Evolutionary conservation across 148 eudicot genomes (phyloP).

Genomic region (Polygonum maritimum): DNA sequence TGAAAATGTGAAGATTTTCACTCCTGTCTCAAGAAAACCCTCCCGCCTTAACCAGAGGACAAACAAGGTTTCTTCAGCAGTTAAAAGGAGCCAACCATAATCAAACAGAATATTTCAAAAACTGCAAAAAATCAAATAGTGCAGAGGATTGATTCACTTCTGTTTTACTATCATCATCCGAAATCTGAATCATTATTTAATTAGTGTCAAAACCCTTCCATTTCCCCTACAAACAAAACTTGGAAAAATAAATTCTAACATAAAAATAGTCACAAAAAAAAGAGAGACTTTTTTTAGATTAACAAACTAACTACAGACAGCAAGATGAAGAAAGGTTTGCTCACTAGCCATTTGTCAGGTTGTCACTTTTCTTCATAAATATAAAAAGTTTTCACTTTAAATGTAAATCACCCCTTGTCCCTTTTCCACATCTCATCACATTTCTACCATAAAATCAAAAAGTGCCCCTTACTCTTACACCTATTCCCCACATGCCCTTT

Average conservation of each 20-base stretch:
- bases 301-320: no score
- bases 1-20: slow-evolving; percentile 1
- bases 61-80: not conserved
- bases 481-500: not conserved
- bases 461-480: not conserved
- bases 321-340: no score
- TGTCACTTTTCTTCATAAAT: slow-evolving; percentile 5
- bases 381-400: slow-evolving; percentile 1
- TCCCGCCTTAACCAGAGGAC: not conserved
- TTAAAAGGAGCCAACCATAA: not conserved
- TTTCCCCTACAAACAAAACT: not conserved
- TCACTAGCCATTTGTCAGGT: not conserved
- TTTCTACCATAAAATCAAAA: not conserved
- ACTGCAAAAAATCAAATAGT: not conserved
- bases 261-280: no score
- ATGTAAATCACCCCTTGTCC: not conserved
- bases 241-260: not conserved
- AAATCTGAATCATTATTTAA: not conserved
- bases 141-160: not conserved
- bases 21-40: not conserved
- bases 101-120: slow-evolving; percentile 4
- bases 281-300: no score
- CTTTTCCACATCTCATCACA: not conserved
- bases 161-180: not conserved
- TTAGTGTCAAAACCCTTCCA: not conserved